phyloP scores from a whole-genome alignment of 768 basidiomycete genomes.

The Pulveroboletus sp. region DNA sequence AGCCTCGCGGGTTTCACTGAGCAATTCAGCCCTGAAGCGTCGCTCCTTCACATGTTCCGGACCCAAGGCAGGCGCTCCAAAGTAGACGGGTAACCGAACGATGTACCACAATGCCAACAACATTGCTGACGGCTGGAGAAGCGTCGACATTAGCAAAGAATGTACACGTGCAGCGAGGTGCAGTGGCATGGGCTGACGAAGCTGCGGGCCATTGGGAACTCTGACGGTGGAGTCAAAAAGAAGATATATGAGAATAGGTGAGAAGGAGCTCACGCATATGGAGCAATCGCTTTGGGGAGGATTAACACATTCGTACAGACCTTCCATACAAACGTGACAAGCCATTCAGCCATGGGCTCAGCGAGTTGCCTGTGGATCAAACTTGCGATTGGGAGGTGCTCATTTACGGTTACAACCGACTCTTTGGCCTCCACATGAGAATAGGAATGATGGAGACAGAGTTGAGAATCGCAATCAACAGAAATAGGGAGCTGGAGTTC shows the following conservation, averaged over 20 bases:
- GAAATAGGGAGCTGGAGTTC: conserved; percentile 21
- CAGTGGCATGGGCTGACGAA: conserved; percentile 39
- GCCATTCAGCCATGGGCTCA: conserved; percentile 76
- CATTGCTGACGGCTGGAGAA: conserved; percentile 78
- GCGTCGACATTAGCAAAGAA: conserved; percentile 69
- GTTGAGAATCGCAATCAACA: conserved; percentile 25
- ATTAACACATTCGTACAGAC: conserved; percentile 70
- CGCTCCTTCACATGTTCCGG: conserved; percentile 55
- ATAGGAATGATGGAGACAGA: conserved; percentile 19
- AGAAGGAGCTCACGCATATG: conserved; percentile 47
- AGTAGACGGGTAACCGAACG: conserved; percentile 66
- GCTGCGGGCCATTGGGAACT: conserved; percentile 30
- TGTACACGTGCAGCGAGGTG: conserved; percentile 59
- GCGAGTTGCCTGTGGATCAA: conserved; percentile 65
- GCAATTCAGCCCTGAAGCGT: conserved; percentile 59
- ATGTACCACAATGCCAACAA: conserved; percentile 82
- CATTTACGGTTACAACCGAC: conserved; percentile 41
- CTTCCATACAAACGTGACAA: conserved; percentile 78
- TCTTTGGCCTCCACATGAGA: conserved; percentile 15
- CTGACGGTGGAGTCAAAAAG: conserved; percentile 17
- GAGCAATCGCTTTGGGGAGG: conserved; percentile 50
- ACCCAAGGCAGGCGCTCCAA: conserved; percentile 49
- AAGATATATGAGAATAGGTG: neutral
- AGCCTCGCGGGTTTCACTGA: conserved; percentile 46
- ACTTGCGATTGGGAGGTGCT: conserved; percentile 35